A percentile compares a stretch with the other conserved stretches of the same genome.
These are phyloP conservation scores for Chlorokybus atmophyticus DNA, from an alignment of 139 green algal genomes.

Conservation along the genomic window DNA sequence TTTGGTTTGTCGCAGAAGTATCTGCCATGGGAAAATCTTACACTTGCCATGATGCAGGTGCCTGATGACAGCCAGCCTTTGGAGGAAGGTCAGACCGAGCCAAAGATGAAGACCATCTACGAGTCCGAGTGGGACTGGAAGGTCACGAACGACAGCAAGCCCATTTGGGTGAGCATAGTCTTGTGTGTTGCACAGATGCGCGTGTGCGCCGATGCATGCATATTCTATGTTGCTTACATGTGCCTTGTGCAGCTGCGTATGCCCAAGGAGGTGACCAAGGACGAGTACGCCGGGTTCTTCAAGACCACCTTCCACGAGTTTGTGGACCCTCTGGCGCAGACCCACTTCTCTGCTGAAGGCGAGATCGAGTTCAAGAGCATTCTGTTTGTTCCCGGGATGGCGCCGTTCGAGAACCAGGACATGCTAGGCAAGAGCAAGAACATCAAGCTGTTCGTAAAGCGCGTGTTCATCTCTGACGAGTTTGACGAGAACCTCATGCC, in stretches of 20 bases:
- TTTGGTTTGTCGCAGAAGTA: too few species aligned
- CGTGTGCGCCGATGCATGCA: neutral
- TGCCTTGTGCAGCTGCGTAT: constrained; percentile 14
- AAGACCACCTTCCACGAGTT: constrained; percentile 64
- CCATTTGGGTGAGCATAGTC: constrained; percentile 79
- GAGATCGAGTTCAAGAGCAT: constrained; percentile 91
- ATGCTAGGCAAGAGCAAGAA: constrained; percentile 24
- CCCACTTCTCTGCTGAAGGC: constrained; percentile 46
- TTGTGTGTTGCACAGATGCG: constrained; percentile 43
- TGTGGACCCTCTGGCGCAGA: constrained; percentile 38
- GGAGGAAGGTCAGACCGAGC: too few species aligned
- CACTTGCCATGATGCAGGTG: too few species aligned
- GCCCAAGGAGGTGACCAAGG: constrained; percentile 53
- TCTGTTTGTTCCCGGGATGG: constrained; percentile 93
- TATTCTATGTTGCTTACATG: constrained; percentile 13
- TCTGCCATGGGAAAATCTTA: too few species aligned
- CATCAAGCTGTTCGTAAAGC: constrained; percentile 84
- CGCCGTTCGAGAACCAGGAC: constrained; percentile 78
- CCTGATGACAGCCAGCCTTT: too few species aligned
- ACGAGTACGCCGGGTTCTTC: constrained; percentile 94
- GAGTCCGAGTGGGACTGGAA: constrained; percentile 61
- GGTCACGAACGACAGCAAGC: constrained; percentile 92
- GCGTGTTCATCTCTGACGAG: constrained; percentile 96
- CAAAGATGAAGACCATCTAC: constrained; percentile 17
- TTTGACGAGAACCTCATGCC: constrained; percentile 96